A percentile compares a stretch with the other conserved stretches of the same genome.
Evolutionary conservation across 2,329 filamentous ascomycete genomes (phyloP).

Genomic region (Alternaria novae-zelandiae): DNA sequence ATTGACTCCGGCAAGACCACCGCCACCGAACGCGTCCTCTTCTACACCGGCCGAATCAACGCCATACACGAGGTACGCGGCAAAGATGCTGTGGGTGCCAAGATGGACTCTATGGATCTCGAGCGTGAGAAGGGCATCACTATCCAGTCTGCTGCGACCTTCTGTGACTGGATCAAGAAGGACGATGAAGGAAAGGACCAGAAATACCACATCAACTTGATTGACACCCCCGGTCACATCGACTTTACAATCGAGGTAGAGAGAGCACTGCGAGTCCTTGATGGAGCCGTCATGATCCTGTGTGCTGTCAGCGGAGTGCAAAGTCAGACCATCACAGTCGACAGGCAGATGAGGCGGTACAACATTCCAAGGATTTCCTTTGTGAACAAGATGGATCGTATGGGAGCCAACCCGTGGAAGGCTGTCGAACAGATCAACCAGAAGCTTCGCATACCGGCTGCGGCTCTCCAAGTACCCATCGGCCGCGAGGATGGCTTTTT

Average conservation of each 20-base stretch:
- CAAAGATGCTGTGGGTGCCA: conserved; percentile 92
- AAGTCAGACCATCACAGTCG: conserved; percentile 96
- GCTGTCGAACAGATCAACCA: conserved; percentile 96
- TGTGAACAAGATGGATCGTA: conserved; percentile 99
- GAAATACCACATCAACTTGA: conserved; percentile 96
- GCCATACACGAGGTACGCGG: conserved; percentile 96
- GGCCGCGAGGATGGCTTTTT: conserved; percentile 89
- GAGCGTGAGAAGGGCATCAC: conserved; percentile 99
- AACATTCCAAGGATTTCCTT: conserved; percentile 95
- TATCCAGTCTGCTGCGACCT: conserved; percentile 97
- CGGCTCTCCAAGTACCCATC: conserved; percentile 93
- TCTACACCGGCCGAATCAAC: conserved; percentile 97
- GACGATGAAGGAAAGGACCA: conserved; percentile 75
- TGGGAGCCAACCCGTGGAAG: conserved; percentile 98
- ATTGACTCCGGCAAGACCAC: conserved; percentile 99
- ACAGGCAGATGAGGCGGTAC: conserved; percentile 98
- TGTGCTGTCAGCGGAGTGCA: conserved; percentile 98
- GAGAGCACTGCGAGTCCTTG: conserved; percentile 88
- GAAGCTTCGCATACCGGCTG: conserved; percentile 91
- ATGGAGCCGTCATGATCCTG: conserved; percentile 97
- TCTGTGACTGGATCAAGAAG: conserved; percentile 94
- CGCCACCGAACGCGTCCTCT: conserved; percentile 92
- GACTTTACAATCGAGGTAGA: conserved; percentile 99
- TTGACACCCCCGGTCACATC: conserved; percentile 97
- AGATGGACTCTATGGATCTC: conserved; percentile 99